Evolutionary conservation across 192 early-diverging fungal species (phyloP), one percentile per base, ranked within the genome.

Genomic region (Coemansia sp.): DNA sequence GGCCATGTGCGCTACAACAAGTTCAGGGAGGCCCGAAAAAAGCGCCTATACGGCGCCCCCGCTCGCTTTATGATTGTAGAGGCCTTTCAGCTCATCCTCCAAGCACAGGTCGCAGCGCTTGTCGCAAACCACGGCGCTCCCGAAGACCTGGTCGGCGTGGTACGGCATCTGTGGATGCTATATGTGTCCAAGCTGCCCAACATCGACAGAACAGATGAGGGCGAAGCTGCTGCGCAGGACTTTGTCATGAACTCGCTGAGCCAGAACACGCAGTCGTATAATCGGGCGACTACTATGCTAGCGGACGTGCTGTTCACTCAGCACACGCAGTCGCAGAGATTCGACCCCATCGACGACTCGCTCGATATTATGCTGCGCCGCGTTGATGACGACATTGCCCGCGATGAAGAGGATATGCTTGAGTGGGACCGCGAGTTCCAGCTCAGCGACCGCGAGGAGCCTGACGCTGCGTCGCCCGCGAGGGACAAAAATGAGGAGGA

Each of bases 301-400:
- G 59, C 65, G 6, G 64, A 73, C 12, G 27, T 59, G 9, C 40
- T 72, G 46, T 63, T 53, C 49, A 47, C 59, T 8, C 65, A 64
- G 27, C 73, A 76, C 31, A 59, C 67, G 29, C 67, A 64, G 57
- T 22, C 65, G n/a, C 53, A 59, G 20, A 40, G 59, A 12, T 41
- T 39, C 20, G 40, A 24, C 3, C 25, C 53, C 38, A n/a, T 58
- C 0, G 71, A 82, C 37, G 63, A 68, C 41, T 82, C 79, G 29
- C 58, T 82, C 17, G 70, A 76, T 19, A 62, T 66, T 42, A 41
- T 82, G 45, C 53, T 82, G 10, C 57, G 61, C 43, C 62, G 51
- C 45, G 53, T 82, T 8, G 79, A 82, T 19, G 79, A 72, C 12
- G 79, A 82, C 39, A 76, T 82, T 38, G 73, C 64, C 17, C n/a